Evolutionary conservation across 2,329 filamentous ascomycete genomes (phyloP), one percentile per base, ranked within the genome.

Genomic region (Exophiala sp.): DNA sequence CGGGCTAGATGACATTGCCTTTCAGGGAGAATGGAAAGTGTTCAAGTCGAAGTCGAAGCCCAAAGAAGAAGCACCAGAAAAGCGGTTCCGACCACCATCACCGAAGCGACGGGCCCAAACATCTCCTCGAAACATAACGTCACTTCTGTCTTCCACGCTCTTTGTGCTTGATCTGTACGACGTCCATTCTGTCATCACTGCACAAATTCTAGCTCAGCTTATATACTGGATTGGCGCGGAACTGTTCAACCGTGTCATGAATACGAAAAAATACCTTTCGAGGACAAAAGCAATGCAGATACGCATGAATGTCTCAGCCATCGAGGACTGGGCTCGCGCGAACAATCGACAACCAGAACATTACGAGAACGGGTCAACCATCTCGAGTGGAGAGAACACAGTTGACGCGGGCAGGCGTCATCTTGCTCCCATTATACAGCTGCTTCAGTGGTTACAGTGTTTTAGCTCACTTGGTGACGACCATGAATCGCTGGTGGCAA

Each of bases 281-380:
- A 83, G 94, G 49, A 99, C 94, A 14, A 99, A 99, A 71, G 94
- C 94, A 3, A 99, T 99, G 94, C 94, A 99, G 70, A 97, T 99
- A 64, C 89, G 94, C 62, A 97, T 99, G 91, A 99, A 99, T 68
- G 85, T 99, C 5, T 97, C 94, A 0, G 87, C 86, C 6, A 76
- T 99, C 16, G 94, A 99, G 70, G 94, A 99, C 67, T 99, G 94
- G 94, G 92, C 94, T 1, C 82, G 92, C 29, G 81, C 83, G 12
- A 99, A 99, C 72, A 97, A 96, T 68, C 84, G 94, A 24, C 87
- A 95, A 63, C 91, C 94, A 1, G 94, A 97, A 67, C 92, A 97
- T 71, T 97, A 90, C 69, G 92, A 99, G 70, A 87, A 91, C 63
- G 92, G 92, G 14, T 91, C 92, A 49, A 91, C 89, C 71, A 87